Conservation (phyloP, 1,284 basidiomycete genomes). For the Cryptococcus jaspeensis region DNA sequence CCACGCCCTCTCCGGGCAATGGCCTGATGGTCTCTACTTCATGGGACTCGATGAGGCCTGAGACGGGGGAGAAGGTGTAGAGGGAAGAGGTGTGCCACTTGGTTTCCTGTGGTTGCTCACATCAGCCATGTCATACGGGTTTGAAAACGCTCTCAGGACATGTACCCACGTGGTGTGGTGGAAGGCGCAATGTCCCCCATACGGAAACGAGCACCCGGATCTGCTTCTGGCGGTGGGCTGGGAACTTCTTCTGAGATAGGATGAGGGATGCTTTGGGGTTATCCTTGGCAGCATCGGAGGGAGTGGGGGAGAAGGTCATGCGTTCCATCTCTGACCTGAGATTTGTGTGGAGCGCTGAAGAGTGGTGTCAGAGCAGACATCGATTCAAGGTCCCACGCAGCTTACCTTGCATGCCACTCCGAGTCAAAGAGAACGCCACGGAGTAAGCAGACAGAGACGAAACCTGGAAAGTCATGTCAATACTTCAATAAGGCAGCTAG, state of each 20-base stretch:
- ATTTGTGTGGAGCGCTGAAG: slow-evolving; percentile 47
- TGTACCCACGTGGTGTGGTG: slow-evolving; percentile 38
- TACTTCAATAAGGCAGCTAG: neutral
- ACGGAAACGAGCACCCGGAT: slow-evolving; percentile 44
- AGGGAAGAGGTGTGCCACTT: slow-evolving; percentile 50
- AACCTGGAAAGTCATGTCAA: slow-evolving; percentile 23
- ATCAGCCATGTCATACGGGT: neutral
- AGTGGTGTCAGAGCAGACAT: slow-evolving; percentile 1
- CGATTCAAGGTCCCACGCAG: neutral
- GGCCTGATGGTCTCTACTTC: slow-evolving; percentile 52
- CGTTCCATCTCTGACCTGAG: slow-evolving; percentile 39
- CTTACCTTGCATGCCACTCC: slow-evolving; percentile 50
- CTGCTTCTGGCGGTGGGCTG: slow-evolving; percentile 38
- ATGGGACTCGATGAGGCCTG: slow-evolving; percentile 47
- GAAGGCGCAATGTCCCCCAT: slow-evolving; percentile 41
- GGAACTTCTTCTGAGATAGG: slow-evolving; percentile 20
- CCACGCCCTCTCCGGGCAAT: slow-evolving; percentile 50
- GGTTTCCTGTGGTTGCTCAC: slow-evolving; percentile 20
- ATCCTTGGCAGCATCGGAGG: slow-evolving; percentile 8
- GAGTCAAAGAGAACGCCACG: slow-evolving; percentile 45
- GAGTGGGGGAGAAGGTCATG: slow-evolving; percentile 40
- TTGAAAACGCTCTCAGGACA: neutral
- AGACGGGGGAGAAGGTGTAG: slow-evolving; percentile 51
- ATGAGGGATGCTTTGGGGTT: slow-evolving; percentile 8
- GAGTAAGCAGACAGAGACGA: slow-evolving; percentile 43